Base-by-base conservation (phyloP, 352 stramenopile genomes). In the Blastocystis sp. region DNA sequence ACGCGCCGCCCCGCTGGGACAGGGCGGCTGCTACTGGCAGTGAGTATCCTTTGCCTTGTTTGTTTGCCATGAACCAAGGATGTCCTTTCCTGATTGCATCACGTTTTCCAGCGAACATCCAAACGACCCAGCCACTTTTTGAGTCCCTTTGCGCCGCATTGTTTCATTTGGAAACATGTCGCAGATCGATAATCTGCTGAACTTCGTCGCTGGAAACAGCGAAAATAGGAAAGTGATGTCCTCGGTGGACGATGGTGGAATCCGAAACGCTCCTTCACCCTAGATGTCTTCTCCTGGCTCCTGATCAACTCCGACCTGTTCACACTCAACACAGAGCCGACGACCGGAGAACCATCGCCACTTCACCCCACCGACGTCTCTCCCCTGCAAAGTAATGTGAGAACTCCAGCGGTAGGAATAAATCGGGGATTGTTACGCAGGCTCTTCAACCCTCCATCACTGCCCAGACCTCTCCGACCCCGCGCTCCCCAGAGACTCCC, bases 181-280 rank as follows among this genome's bases (percentile, higher is more conserved):
- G 24, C 69, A 79, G 48, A 79, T 79, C 36, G 69, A 79, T 42
- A 79, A 63, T 49, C 69, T 79, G 69, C 69, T 79, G 14, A 79
- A 79, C 27, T 79, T 79, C 42, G 69, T 79, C 4, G 69, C 69
- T 44, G 69, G 69, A 11, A 79, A 79, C 69, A 63, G 40, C 24
- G 69, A 79, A 29, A 79, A 79, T n/a, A 32, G 69, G 29, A 79
- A 79, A n/a, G 69, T 79, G 48, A 79, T 79, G 69, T 79, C 69
- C 8, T 79, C 69, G 0, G 69, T 79, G 1, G 69, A 79, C 40
- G 69, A 79, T 64, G 69, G 69, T 79, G 36, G 44, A 38, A 18
- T 11, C n/a, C n/a, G 3, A 3, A 4, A 3, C 3, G 11, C 24
- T 1, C 16, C 38, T 79, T 29, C 40, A n/a, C 7, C 34, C n/a